These are phyloP conservation scores for Simplicillium sp. DNA, from an alignment of 2,329 filamentous ascomycete species.

Conservation along the genomic window DNA sequence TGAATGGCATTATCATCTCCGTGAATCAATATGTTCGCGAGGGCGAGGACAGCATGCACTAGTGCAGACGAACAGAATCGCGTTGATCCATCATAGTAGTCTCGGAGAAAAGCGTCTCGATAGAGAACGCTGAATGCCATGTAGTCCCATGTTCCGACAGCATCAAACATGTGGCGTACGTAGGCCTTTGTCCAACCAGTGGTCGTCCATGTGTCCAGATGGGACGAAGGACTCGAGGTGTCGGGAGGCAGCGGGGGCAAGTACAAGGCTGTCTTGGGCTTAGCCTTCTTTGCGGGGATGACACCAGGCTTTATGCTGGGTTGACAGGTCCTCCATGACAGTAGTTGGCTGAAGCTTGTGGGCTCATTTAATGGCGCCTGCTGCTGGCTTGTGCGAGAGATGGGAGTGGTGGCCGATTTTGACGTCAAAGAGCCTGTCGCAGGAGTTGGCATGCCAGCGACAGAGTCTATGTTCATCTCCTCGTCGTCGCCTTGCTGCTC, in stretches of 20 bases:
- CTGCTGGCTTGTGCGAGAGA: neutral
- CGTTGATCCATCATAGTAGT: slow-evolving; percentile 1
- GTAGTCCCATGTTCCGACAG: slow-evolving; percentile 6
- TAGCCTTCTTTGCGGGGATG: neutral
- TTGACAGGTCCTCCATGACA: slow-evolving; percentile 2
- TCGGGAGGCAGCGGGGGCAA: slow-evolving; percentile 2
- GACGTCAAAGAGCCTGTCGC: neutral
- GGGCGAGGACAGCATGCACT: slow-evolving; percentile 6
- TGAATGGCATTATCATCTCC: neutral
- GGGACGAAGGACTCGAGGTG: neutral
- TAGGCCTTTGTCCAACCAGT: slow-evolving; percentile 5
- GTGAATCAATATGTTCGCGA: slow-evolving; percentile 3
- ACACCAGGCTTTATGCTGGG: neutral
- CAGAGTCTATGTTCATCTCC: neutral
- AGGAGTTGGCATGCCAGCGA: neutral
- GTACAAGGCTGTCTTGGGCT: neutral
- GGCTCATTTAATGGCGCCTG: too few relatives aligned
- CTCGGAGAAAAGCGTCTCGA: slow-evolving; percentile 18
- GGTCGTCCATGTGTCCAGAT: slow-evolving; percentile 1
- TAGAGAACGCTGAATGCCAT: slow-evolving; percentile 10
- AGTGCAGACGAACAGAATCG: slow-evolving; percentile 8
- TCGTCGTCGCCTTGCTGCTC: neutral
- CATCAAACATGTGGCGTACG: slow-evolving; percentile 5
- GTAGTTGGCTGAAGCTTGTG: slow-evolving; percentile 2
- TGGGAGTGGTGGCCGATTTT: neutral